Evolutionary conservation across 306 rosid species (phyloP), one percentile per base, ranked within the genome.

Genomic region (Cucurbita pepo): DNA sequence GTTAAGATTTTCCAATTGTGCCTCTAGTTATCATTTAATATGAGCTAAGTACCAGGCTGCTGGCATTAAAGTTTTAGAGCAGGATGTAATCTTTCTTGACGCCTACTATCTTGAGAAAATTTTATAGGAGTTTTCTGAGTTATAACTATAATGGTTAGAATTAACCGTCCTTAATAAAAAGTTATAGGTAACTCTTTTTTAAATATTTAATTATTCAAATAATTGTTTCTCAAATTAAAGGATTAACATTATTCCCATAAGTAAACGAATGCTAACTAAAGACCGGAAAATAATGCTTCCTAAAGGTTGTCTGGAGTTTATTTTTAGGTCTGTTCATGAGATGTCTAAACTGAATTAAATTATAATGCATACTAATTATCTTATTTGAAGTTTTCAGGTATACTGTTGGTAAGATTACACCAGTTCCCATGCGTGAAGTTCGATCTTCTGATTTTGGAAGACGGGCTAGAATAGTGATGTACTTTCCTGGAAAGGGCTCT

Each of bases 341-440:
- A 30, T 59, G 41, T 45, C 57, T 45, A 66, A 19, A 65, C 22
- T 48, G 22, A 47, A 34, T 14, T 48, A 25, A 50, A 25, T 48
- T 13, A 47, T 25, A 25, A 48, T 62, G 57, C 51, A 51, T 81
- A 45, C 79, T 83, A 56, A 83, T 61, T 38, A 71, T 58, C 76
- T 62, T 75, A 77, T 70, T 71, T 79, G 74, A 86, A 77, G 81
- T 84, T 85, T 72, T 78, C 90, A 95, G 99, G 86, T 95, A 91
- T 60, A 89, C 99, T 30, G 99, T 95, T 75, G 99, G 99, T 61
- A 95, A 95, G 86, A 89, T 95, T 57, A 95, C 97, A 10, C 99
- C 99, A 41, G 90, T 95, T 78, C 97, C 97, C 57, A 80, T 76
- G 75, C 96, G 99, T n/a, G 99, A 88, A 77, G 99, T 95, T 77